Percentiles rank a stretch among this genome's conserved stretches.
Conservation (phyloP, 2,329 filamentous ascomycete genomes). For the Fulvia fulva region DNA sequence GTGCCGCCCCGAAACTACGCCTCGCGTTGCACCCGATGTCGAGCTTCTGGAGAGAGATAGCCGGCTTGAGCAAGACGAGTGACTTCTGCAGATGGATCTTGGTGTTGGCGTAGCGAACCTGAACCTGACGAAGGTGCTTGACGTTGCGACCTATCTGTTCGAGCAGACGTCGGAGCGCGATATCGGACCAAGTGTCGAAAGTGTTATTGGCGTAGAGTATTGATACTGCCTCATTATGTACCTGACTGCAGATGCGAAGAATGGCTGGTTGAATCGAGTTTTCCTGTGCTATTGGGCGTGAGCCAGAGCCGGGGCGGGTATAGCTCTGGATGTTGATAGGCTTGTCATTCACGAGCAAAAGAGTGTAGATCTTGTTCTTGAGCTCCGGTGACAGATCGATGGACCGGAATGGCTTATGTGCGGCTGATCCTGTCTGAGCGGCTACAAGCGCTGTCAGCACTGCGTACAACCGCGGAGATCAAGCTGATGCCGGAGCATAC, state of each 20-base stretch:
- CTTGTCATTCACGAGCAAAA: background rate
- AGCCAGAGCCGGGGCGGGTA: background rate
- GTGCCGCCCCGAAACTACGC: no score
- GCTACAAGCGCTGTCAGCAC: background rate
- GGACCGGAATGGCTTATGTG: background rate
- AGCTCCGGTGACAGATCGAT: background rate
- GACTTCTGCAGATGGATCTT: background rate
- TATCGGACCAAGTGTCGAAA: background rate
- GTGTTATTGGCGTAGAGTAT: constrained; percentile 46
- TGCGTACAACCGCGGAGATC: background rate
- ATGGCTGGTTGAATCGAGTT: constrained; percentile 14
- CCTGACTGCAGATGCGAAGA: constrained; percentile 37
- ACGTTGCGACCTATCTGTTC: background rate
- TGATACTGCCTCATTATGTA: constrained; percentile 39
- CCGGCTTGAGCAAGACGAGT: background rate
- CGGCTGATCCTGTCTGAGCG: background rate
- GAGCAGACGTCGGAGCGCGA: background rate
- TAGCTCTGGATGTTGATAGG: background rate
- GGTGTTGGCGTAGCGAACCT: background rate
- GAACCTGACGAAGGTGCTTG: background rate
- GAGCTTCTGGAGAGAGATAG: background rate
- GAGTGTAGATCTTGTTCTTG: background rate
- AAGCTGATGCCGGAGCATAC: no score
- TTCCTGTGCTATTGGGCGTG: background rate
- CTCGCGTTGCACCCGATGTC: background rate